Evolutionary conservation across 2,329 filamentous ascomycete species (phyloP), one percentile per base, ranked within the genome.

Genomic region (Volutella citrinella): DNA sequence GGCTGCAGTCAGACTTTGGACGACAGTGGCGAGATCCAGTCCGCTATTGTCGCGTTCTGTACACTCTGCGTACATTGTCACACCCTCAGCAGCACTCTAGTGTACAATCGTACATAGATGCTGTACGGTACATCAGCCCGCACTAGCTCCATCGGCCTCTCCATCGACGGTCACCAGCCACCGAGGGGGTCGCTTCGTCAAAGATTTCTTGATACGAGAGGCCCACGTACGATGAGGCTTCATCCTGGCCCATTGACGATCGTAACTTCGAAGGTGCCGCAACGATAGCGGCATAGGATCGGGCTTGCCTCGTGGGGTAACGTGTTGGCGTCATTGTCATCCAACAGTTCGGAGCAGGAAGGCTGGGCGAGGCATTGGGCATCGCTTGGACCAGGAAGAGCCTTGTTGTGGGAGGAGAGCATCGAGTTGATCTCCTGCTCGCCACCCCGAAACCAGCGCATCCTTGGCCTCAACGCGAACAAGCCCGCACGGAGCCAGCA

Each of bases 301-400:
- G 27, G 27, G 19, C 24, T 36, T 26, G 22, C 34, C 25, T 38
- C 34, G 27, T 30, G 21, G 16, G 17, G 27, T 19, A 27, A 22
- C 19, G 31, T 17, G 30, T 30, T 36, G 33, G 30, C 42, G 38
- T 39, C 38, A 39, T 43, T 31, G 34, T 41, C 39, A 47, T 43
- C 38, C 40, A 30, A 41, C 45, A 31, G 19, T 22, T 43, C 19
- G 31, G 34, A 32, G 36, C 37, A 40, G 32, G 40, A 42, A 34
- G 36, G n/a, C 30, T 36, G 35, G 35, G 34, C 40, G 36, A 38
- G 32, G 20, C 32, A 34, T 53, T 53, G 48, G 50, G 50, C 50
- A 53, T 50, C 50, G 40, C 43, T 36, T 32, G 36, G 43, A 39
- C 50, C 52, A 47, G 50, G 50, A 44, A 49, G 40, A 53, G 50